Evolutionary conservation across 306 rosid species (phyloP).

Genomic region (Citrullus colocynthis): DNA sequence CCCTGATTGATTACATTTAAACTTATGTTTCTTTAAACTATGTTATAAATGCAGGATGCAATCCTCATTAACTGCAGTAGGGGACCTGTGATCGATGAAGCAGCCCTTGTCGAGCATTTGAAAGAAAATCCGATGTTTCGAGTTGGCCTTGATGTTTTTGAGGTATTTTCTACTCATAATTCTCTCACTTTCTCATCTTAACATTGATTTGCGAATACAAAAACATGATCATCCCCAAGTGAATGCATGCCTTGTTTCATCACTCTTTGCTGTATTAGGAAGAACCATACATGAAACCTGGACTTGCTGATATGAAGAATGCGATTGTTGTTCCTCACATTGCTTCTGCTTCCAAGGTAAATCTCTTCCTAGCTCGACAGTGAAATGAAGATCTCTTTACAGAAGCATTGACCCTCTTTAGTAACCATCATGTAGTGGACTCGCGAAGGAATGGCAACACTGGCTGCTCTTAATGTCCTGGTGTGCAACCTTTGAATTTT

Average conservation of each 20-base stretch:
- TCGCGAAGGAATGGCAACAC: conserved; percentile 99
- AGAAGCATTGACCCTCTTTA: not conserved
- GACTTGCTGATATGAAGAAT: conserved; percentile 90
- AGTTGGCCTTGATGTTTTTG: conserved; percentile 93
- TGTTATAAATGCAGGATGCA: conserved; percentile 54
- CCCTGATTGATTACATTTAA: not conserved
- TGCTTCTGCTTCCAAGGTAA: conserved; percentile 98
- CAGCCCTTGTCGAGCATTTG: conserved; percentile 83
- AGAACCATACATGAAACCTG: conserved; percentile 94
- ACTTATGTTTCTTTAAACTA: not conserved
- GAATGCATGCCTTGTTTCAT: not conserved
- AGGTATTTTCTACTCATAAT: conserved; percentile 34
- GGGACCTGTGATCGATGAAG: conserved; percentile 95
- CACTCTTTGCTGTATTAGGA: conserved; percentile 37
- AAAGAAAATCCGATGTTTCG: conserved; percentile 84
- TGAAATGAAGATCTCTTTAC: not conserved
- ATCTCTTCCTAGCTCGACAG: not conserved
- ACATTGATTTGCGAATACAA: not conserved
- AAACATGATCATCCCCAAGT: not conserved
- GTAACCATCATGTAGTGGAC: conserved; percentile 64
- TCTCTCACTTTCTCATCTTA: not conserved
- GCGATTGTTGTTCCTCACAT: conserved; percentile 95
- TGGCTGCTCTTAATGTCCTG: conserved; percentile 97
- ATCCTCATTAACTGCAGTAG: conserved; percentile 90
- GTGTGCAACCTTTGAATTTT: conserved; percentile 22